Base-by-base conservation (phyloP, 148 eudicot genomes). In the Arbutus unedo region DNA sequence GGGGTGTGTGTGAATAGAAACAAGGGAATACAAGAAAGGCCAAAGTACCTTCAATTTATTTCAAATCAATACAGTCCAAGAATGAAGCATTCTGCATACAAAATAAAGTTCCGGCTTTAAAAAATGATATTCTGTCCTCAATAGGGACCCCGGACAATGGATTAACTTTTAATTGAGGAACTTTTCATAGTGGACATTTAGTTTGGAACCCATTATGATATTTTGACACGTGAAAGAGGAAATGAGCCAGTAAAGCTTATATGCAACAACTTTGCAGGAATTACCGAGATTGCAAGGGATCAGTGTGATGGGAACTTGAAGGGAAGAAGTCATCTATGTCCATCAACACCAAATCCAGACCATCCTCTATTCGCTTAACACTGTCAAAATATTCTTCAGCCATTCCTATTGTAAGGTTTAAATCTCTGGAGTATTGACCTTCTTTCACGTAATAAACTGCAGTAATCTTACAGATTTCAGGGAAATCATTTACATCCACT, bases 331-430 rank as follows among this genome's bases (percentile, higher is more conserved):
- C 89, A 81, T 89, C 91, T 67, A 70, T 73, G 51, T 89, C 88
- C 73, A 89, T 89, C 81, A 89, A 81, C 47, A 89, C 87, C 55
- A 83, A 78, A 55, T 86, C 89, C 19, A 59, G 70, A 56, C 83
- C 83, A 78, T 79, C 77, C 44, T 74, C 64, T 14, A 8, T 53
- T 54, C 83, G 86, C 75, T 25, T 81, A 8, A 79, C 51, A 13
- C 55, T 57, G 43, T 62, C 41, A 45, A 89, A 83, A 76, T 84
- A 87, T 83, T 66, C 72, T 67, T 87, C 85, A 79, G 78, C 79
- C 74, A 85, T 51, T 50, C 53, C 44, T 41, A 85, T 62, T 2
- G 79, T 81, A 31, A 56, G 59, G 83, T 79, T 87, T 53, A 87
- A 79, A 64, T 89, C 91, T 81, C 70, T 79, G 25, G 18, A 41